Evolutionary conservation across 129 eudicot species (phyloP).

Genomic region (Chrysanthemum makinoi): DNA sequence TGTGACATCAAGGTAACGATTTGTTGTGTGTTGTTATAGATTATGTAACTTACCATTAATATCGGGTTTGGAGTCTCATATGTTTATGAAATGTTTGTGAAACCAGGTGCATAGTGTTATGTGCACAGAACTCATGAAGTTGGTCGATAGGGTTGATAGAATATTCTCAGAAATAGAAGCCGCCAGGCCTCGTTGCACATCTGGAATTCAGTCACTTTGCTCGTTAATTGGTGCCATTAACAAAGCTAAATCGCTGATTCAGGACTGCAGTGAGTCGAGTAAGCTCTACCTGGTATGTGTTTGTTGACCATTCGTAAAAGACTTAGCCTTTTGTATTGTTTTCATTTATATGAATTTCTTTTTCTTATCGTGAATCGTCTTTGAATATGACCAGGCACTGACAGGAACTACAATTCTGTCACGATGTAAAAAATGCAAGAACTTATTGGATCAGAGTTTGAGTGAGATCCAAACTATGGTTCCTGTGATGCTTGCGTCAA

Average conservation of each 20-base stretch:
- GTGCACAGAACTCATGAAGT: constrained; percentile 50
- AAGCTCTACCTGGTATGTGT: constrained; percentile 80
- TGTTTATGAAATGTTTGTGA: constrained; percentile 14
- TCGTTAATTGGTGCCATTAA: constrained; percentile 43
- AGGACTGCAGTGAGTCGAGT: constrained; percentile 71
- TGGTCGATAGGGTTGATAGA: constrained; percentile 45
- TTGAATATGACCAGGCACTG: constrained; percentile 57
- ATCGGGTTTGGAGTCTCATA: background rate
- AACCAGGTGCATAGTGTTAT: constrained; percentile 72
- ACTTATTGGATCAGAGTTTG: constrained; percentile 51
- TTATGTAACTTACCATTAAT: background rate
- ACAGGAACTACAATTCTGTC: constrained; percentile 58
- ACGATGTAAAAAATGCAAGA: constrained; percentile 61
- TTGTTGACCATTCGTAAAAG: background rate
- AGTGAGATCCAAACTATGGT: constrained; percentile 68
- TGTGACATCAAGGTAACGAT: constrained; percentile 48
- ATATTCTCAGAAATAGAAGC: constrained; percentile 70
- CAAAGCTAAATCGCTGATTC: constrained; percentile 50
- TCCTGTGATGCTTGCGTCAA: constrained; percentile 57
- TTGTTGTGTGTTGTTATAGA: background rate
- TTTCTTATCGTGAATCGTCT: background rate
- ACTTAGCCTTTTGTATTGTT: background rate
- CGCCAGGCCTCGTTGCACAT: constrained; percentile 71
- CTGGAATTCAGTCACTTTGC: constrained; percentile 69
- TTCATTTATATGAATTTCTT: background rate